Percentiles rank a stretch among this genome's conserved stretches.
Conservation (phyloP, 208 protist genomes). For the Blastocrithidia nonstop region DNA sequence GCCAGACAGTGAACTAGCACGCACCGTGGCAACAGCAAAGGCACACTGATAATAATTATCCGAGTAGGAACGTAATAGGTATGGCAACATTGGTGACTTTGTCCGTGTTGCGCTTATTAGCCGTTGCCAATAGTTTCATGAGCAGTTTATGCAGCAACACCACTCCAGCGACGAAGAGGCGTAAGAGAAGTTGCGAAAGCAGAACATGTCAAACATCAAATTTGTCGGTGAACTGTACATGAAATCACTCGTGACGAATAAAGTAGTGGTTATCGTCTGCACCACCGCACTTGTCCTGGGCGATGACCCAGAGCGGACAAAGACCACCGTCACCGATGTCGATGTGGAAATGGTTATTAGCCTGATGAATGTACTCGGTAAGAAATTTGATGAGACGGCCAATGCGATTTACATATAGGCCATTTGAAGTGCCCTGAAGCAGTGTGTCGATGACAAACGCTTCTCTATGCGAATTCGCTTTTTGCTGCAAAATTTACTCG, state of each 20-base stretch:
- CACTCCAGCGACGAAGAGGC: slow-evolving; percentile 24
- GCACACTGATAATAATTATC: slow-evolving; percentile 6
- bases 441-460: slow-evolving; percentile 18
- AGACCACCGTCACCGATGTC: slow-evolving; percentile 35
- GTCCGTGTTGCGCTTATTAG: slow-evolving; percentile 29
- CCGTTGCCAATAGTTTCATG: slow-evolving; percentile 39
- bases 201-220: slow-evolving; percentile 84
- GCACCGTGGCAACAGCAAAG: slow-evolving; percentile 10
- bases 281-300: slow-evolving; percentile 16
- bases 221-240: slow-evolving; percentile 83
- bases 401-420: slow-evolving; percentile 7
- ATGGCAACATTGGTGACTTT: slow-evolving; percentile 6
- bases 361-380: slow-evolving; percentile 69
- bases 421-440: slow-evolving; percentile 41
- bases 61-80: slow-evolving; percentile 8
- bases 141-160: slow-evolving; percentile 23
- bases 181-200: slow-evolving; percentile 50
- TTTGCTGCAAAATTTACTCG: slow-evolving; percentile 71
- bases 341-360: slow-evolving; percentile 70
- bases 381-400: slow-evolving; percentile 50
- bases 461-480: slow-evolving; percentile 73
- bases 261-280: slow-evolving; percentile 45
- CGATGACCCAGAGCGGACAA: slow-evolving; percentile 7
- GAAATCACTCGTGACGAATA: slow-evolving; percentile 38
- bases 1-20: slow-evolving; percentile 13